phyloP scores from a whole-genome alignment of 495 filamentous ascomycete species.

The Aspergillus coremiiformis region DNA sequence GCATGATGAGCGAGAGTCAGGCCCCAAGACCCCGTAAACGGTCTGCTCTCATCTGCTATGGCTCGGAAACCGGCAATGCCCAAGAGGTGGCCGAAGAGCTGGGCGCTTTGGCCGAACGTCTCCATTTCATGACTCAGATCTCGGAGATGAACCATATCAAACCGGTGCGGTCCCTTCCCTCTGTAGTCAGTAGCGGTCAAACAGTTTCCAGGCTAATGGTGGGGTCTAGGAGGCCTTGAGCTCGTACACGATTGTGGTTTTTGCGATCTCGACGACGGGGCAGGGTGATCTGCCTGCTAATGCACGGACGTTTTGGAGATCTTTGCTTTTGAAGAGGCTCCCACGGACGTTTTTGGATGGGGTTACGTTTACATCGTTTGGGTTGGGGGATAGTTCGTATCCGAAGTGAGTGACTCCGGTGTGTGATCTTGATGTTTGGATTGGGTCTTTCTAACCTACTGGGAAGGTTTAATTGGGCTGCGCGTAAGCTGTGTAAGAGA shows the following conservation, averaged over 20 bases:
- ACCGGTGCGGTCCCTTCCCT: slow-evolving; percentile 48
- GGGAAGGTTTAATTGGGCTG: slow-evolving; percentile 83
- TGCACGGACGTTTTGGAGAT: slow-evolving; percentile 74
- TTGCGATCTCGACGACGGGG: slow-evolving; percentile 85
- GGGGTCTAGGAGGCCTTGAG: slow-evolving; percentile 30
- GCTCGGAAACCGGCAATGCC: slow-evolving; percentile 88
- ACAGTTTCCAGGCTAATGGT: neutral
- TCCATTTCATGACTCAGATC: slow-evolving; percentile 69
- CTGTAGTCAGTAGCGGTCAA: neutral
- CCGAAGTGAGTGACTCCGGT: slow-evolving; percentile 52
- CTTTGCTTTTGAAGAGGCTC: slow-evolving; percentile 69
- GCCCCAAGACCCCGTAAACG: slow-evolving; percentile 21
- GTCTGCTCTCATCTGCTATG: slow-evolving; percentile 78
- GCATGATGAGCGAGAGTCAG: slow-evolving; percentile 21
- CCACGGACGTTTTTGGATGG: slow-evolving; percentile 57
- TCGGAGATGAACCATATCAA: slow-evolving; percentile 68
- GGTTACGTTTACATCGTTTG: slow-evolving; percentile 75
- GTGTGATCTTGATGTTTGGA: neutral
- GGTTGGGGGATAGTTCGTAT: slow-evolving; percentile 91
- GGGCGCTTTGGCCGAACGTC: slow-evolving; percentile 58
- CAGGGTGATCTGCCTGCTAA: slow-evolving; percentile 90
- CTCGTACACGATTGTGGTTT: slow-evolving; percentile 57
- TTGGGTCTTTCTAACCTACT: slow-evolving; percentile 10
- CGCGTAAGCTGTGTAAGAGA: slow-evolving; percentile 77
- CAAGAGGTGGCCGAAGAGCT: slow-evolving; percentile 85